Evolutionary conservation across 805 yeast species (phyloP).

Genomic region (Candida sithepensis): DNA sequence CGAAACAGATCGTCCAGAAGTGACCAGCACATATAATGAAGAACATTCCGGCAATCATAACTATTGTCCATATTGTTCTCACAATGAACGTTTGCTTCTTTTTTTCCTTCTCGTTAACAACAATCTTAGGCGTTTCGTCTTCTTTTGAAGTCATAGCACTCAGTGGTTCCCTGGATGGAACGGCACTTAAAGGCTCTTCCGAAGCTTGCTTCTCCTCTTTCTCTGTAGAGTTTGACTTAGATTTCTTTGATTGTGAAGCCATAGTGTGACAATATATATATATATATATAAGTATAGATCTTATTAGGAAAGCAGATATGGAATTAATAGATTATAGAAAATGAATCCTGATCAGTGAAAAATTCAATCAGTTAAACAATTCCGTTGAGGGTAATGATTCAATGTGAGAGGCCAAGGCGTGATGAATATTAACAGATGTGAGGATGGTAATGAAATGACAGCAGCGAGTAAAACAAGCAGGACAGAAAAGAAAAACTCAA

Average conservation of each 20-base stretch:
- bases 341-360: no score
- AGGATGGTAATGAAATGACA: no score
- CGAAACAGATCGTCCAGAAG: slow-evolving; percentile 68
- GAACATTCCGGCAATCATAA: slow-evolving; percentile 79
- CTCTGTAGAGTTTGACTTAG: background rate
- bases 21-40: slow-evolving; percentile 79
- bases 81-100: slow-evolving; percentile 82
- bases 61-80: slow-evolving; percentile 89
- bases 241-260: background rate
- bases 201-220: background rate
- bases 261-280: background rate
- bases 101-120: slow-evolving; percentile 47
- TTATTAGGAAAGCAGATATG: no score
- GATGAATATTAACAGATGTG: no score
- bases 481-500: no score
- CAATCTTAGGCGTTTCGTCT: slow-evolving; percentile 8
- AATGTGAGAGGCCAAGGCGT: no score
- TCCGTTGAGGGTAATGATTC: no score
- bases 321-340: no score
- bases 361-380: no score
- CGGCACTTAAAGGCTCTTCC: background rate
- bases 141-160: background rate
- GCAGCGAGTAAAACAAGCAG: no score
- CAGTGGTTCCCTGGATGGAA: background rate
- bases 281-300: background rate